Conservation (phyloP, 2,329 filamentous ascomycete species). For the Beauveria sp. region DNA sequence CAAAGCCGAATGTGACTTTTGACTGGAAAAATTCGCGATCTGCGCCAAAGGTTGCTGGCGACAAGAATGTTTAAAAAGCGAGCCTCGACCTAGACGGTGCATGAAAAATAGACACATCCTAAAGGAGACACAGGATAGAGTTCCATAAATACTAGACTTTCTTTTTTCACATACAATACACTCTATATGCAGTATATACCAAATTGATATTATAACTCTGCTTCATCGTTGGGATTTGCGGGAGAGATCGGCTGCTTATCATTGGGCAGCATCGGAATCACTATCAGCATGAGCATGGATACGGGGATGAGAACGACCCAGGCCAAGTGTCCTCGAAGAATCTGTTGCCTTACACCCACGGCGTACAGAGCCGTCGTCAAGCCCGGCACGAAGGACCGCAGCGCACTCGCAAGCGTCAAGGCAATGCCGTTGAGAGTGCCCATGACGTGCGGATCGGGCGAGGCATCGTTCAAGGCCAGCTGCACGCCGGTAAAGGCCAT, state of each 20-base stretch:
- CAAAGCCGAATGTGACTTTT: conserved; percentile 30
- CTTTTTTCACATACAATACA: not conserved
- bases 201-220: not conserved
- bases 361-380: conserved; percentile 62
- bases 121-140: not conserved
- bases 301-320: conserved; percentile 27
- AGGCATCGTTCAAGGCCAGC: conserved; percentile 66
- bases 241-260: conserved; percentile 13
- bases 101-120: not conserved
- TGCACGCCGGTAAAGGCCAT: conserved; percentile 68
- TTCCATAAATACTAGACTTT: not conserved
- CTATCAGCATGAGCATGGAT: conserved; percentile 20
- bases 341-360: conserved; percentile 52
- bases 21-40: conserved; percentile 19
- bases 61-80: conserved; percentile 7
- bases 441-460: conserved; percentile 55
- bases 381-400: conserved; percentile 60
- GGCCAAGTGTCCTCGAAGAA: conserved; percentile 50
- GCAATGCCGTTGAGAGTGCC: conserved; percentile 61
- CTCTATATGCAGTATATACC: not conserved
- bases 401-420: conserved; percentile 50
- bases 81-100: not conserved
- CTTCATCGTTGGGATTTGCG: not conserved
- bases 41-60: not conserved
- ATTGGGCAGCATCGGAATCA: conserved; percentile 21